These are phyloP conservation scores for Trichosanthes cucumerina DNA, from an alignment of 306 rosid genomes.

Conservation along the genomic window DNA sequence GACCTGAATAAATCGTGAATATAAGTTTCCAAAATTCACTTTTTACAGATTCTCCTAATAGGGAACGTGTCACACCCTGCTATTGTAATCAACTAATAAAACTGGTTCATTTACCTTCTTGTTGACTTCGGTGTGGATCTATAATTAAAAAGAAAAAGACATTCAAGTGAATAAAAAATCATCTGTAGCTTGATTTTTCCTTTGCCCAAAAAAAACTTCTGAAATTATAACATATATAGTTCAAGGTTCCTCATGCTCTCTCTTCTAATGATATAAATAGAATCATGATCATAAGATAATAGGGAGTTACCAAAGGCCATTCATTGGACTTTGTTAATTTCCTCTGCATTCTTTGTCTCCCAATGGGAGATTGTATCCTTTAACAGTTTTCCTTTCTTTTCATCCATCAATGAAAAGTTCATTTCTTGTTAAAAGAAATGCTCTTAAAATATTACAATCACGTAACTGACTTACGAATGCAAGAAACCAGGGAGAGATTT, in stretches of 20 bases:
- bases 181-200: background rate
- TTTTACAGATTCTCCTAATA: background rate
- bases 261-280: background rate
- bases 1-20: background rate
- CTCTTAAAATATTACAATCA: background rate
- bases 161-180: background rate
- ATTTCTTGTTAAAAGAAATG: background rate
- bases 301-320: background rate
- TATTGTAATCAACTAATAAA: background rate
- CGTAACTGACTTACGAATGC: background rate
- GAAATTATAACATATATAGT: background rate
- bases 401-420: background rate
- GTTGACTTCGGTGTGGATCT: background rate
- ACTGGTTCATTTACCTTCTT: background rate
- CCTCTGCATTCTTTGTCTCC: background rate
- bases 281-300: background rate
- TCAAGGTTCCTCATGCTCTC: background rate
- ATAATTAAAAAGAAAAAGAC: background rate
- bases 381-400: background rate
- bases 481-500: conserved; percentile 8
- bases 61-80: background rate
- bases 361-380: background rate
- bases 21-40: background rate
- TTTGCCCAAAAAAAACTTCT: background rate
- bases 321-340: background rate